Conservation (phyloP, 139 green algal species). For the Chlamydomonas incerta region DNA sequence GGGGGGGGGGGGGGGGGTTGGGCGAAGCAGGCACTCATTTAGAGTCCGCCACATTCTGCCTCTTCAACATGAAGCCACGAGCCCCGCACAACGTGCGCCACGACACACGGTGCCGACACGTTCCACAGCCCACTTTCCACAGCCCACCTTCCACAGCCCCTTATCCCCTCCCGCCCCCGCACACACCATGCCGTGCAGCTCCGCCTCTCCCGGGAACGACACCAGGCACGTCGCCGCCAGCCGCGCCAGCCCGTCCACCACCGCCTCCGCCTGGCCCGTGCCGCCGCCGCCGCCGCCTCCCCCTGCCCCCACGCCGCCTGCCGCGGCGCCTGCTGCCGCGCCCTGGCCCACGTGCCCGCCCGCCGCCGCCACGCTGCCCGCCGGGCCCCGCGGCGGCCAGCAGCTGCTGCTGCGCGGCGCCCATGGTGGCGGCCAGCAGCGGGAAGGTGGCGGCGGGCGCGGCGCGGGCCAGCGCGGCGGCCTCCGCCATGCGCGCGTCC, state of each 20-base stretch:
- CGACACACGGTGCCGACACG: too few species aligned
- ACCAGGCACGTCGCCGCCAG: slow-evolving; percentile 59
- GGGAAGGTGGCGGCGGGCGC: slow-evolving; percentile 55
- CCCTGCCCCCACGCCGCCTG: neutral
- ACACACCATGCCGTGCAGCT: slow-evolving; percentile 64
- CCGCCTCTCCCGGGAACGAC: slow-evolving; percentile 57
- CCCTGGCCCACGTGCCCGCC: too few species aligned
- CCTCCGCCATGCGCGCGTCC: slow-evolving; percentile 71
- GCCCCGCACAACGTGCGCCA: too few species aligned
- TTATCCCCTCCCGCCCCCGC: too few species aligned
- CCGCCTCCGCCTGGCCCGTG: neutral
- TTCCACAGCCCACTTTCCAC: too few species aligned
- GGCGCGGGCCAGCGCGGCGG: slow-evolving; percentile 73
- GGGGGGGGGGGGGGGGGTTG: too few species aligned
- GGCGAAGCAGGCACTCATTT: too few species aligned
- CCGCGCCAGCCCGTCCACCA: slow-evolving; percentile 66
- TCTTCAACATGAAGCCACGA: too few species aligned
- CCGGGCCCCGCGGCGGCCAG: slow-evolving; percentile 8
- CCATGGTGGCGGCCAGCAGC: slow-evolving; percentile 54
- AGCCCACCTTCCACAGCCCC: too few species aligned
- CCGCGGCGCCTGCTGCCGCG: neutral
- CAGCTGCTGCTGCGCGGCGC: slow-evolving; percentile 46
- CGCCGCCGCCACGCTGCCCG: too few species aligned
- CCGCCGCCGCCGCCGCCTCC: neutral
- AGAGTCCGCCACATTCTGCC: too few species aligned